A percentile compares a stretch with the other conserved stretches of the same genome.
phyloP scores from a whole-genome alignment of 345 rosid species.

The Moricandia arvensis region DNA sequence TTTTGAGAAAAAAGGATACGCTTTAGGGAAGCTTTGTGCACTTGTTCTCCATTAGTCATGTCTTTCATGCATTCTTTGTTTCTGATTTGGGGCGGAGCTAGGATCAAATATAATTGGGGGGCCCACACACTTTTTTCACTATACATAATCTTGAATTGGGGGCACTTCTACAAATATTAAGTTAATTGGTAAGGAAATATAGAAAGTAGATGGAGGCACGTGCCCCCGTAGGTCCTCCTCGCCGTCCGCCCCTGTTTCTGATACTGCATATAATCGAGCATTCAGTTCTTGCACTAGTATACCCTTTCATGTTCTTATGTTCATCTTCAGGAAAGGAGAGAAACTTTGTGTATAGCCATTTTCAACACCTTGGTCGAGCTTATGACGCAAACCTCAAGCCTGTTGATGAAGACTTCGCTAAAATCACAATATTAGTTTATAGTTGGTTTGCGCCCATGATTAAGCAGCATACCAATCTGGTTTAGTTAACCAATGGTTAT shows the following conservation, averaged over 20 bases:
- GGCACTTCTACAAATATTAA: too few species aligned
- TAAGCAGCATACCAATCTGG: too few species aligned
- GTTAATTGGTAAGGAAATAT: too few species aligned
- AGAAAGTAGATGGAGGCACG: too few species aligned
- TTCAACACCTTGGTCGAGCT: slow-evolving; percentile 61
- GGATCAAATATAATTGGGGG: too few species aligned
- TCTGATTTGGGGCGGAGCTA: too few species aligned
- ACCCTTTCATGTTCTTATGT: background rate
- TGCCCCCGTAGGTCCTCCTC: too few species aligned
- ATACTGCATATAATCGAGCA: slow-evolving; percentile 36
- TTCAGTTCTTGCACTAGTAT: background rate
- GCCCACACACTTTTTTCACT: too few species aligned
- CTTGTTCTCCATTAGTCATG: slow-evolving; percentile 65
- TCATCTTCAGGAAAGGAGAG: slow-evolving; percentile 70
- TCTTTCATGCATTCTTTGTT: slow-evolving; percentile 55
- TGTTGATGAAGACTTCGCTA: slow-evolving; percentile 78
- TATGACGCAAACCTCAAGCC: slow-evolving; percentile 85
- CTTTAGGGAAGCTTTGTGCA: slow-evolving; percentile 80
- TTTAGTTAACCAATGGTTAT: too few species aligned
- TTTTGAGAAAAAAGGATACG: slow-evolving; percentile 68
- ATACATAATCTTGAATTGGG: too few species aligned
- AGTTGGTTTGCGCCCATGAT: too few species aligned
- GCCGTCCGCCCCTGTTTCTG: slow-evolving; percentile 68
- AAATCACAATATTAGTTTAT: too few species aligned
- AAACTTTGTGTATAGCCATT: slow-evolving; percentile 86